Evolutionary conservation across 345 rosid genomes (phyloP), one percentile per base, ranked within the genome.

Genomic region (Ceriops zippeliana): DNA sequence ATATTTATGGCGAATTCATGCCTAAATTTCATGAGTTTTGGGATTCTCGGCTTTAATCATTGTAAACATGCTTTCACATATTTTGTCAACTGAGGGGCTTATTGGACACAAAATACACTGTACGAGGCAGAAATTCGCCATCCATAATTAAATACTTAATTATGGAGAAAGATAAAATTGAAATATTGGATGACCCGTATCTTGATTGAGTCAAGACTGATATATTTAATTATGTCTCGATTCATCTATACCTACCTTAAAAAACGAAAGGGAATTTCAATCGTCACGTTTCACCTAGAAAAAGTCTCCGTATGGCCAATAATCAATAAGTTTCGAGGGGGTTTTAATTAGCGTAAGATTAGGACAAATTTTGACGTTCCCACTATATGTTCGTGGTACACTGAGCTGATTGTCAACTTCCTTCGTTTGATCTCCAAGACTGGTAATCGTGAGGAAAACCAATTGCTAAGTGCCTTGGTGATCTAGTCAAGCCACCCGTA

Each of bases 371-470:
- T 66, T 67, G 69, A 68, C 69, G 46, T 28, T 57, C 52, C 58
- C 68, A 73, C 68, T 66, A 61, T 66, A 61, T 0, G 16, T 2
- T 52, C 37, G 58, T 46, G 61, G 22, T 1, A 38, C 30, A 49
- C 53, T 72, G 70, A 72, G 52, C 26, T 74, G 59, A 67, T 61
- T 31, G 68, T 56, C 37, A 74, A 67, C 34, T 61, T 68, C 60
- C 58, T 62, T 57, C 24, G 47, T 60, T 51, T 68, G 62, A 62
- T 68, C 3, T 31, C 42, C 5, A 20, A 49, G 15, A 27, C 34
- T 28, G 42, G 65, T 61, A 53, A 63, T 49, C 47, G 34, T 46
- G 3, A 46, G 19, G 37, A 46, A 24, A 24, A 52, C 52, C 30
- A 63, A 19, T 47, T 32, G 63, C 68, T 24, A 24, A 63, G 56